These are phyloP conservation scores for Sergeia podlipaevii DNA, from an alignment of 208 protist species.

Conservation along the genomic window DNA sequence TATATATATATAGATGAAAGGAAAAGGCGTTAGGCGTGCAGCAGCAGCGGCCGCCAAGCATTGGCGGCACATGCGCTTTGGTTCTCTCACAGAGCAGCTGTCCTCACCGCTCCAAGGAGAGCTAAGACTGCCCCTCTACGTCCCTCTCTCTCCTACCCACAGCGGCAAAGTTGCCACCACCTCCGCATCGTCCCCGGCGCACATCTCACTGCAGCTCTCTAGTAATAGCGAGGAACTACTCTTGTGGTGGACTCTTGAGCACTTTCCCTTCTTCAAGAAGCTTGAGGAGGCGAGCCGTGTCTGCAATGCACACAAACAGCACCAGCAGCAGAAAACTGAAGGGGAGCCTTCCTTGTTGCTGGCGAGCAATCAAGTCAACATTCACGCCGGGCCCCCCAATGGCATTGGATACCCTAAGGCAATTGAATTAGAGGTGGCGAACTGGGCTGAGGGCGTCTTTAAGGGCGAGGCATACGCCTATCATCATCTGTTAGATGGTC, in stretches of 20 bases:
- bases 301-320: too few relatives aligned
- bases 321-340: background rate
- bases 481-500: slow-evolving; percentile 2
- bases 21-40: slow-evolving; percentile 12
- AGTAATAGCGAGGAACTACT: slow-evolving; percentile 21
- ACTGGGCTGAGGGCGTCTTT: slow-evolving; percentile 47
- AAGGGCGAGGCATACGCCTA: slow-evolving; percentile 38
- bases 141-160: background rate
- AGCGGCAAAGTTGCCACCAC: too few relatives aligned
- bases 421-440: slow-evolving; percentile 32
- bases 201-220: slow-evolving; percentile 17
- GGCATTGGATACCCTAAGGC: slow-evolving; percentile 45
- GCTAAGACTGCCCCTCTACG: slow-evolving; percentile 12
- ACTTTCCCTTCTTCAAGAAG: slow-evolving; percentile 20
- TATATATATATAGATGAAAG: slow-evolving; percentile 4
- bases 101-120: slow-evolving; percentile 7
- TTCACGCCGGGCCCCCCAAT: slow-evolving; percentile 47
- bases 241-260: slow-evolving; percentile 17
- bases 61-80: slow-evolving; percentile 30
- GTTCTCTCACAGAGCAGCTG: slow-evolving; percentile 19
- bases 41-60: slow-evolving; percentile 16
- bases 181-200: background rate
- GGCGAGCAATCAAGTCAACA: slow-evolving; percentile 11
- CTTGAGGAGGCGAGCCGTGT: background rate
- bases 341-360: background rate